phyloP scores from a whole-genome alignment of 129 eudicot genomes.

The Silybum marianum region DNA sequence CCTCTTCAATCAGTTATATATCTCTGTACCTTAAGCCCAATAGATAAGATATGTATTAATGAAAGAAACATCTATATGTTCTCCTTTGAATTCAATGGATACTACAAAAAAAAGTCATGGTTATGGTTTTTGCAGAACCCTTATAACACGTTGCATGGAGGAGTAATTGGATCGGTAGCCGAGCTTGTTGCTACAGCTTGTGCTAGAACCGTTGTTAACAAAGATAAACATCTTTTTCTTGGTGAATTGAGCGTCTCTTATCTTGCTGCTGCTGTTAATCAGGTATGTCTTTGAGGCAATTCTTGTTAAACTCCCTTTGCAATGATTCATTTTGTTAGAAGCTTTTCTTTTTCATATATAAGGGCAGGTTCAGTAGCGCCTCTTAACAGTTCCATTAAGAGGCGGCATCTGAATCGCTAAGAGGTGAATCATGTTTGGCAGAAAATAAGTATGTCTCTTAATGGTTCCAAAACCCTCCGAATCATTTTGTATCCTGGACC shows the following conservation, averaged over 20 bases:
- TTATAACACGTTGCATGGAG: constrained; percentile 81
- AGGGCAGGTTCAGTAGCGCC: too few species aligned
- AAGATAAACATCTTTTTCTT: constrained; percentile 77
- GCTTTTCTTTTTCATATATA: not conserved
- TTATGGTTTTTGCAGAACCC: constrained; percentile 48
- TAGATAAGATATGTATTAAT: not conserved
- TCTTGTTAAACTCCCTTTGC: not conserved
- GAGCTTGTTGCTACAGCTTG: constrained; percentile 69
- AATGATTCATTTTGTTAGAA: not conserved
- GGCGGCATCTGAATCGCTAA: too few species aligned
- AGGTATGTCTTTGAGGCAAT: constrained; percentile 50
- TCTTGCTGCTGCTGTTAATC: constrained; percentile 66
- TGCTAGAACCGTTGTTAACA: constrained; percentile 83
- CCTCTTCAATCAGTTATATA: not conserved
- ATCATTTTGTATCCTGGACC: too few species aligned
- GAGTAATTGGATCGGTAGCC: constrained; percentile 77
- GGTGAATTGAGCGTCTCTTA: constrained; percentile 73
- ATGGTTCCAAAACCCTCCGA: too few species aligned
- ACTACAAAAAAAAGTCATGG: not conserved
- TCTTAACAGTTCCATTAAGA: too few species aligned
- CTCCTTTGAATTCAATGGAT: not conserved
- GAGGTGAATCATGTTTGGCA: too few species aligned
- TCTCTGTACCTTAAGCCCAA: not conserved
- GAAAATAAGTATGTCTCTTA: too few species aligned
- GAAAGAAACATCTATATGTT: not conserved